phyloP scores from a whole-genome alignment of 306 rosid species.

The Carpinus fangiana region DNA sequence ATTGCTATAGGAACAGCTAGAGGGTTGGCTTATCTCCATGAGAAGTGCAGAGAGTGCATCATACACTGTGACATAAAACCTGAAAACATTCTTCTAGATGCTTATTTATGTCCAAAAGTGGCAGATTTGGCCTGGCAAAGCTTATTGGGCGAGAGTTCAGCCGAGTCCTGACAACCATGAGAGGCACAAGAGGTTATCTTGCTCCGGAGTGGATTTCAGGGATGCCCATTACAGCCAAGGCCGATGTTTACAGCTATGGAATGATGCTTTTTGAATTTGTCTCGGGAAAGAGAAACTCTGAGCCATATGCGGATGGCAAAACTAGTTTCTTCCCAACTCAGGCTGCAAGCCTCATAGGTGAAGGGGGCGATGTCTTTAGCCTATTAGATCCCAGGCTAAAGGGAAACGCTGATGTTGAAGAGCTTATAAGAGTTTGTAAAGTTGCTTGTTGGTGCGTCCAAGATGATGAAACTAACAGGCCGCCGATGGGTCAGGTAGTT shows the following conservation, averaged over 20 bases:
- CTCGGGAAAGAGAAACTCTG: conserved; percentile 77
- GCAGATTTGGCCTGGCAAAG: conserved; percentile 93
- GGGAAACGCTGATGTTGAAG: conserved; percentile 51
- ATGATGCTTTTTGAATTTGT: conserved; percentile 89
- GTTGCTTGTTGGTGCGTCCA: conserved; percentile 91
- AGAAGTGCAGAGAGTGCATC: conserved; percentile 84
- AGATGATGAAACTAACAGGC: conserved; percentile 70
- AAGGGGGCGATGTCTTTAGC: conserved; percentile 50
- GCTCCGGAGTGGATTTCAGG: conserved; percentile 96
- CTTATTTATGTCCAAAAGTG: conserved; percentile 65
- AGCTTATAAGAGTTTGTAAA: conserved; percentile 48
- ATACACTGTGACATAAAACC: conserved; percentile 95
- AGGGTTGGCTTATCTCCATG: conserved; percentile 80
- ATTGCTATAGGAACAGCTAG: conserved; percentile 83
- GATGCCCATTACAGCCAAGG: conserved; percentile 76
- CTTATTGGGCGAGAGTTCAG: conserved; percentile 85
- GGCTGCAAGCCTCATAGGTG: conserved; percentile 44
- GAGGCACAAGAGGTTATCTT: conserved; percentile 94
- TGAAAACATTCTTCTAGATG: conserved; percentile 84
- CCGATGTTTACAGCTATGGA: conserved; percentile 90
- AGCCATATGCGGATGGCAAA: conserved; percentile 55
- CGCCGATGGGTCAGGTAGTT: conserved; percentile 79
- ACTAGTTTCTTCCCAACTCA: conserved; percentile 57
- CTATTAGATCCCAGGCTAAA: conserved; percentile 59
- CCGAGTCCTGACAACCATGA: conserved; percentile 81